Conservation (phyloP, 1,139 yeast species). For the Sugiyamaella pinicola region DNA sequence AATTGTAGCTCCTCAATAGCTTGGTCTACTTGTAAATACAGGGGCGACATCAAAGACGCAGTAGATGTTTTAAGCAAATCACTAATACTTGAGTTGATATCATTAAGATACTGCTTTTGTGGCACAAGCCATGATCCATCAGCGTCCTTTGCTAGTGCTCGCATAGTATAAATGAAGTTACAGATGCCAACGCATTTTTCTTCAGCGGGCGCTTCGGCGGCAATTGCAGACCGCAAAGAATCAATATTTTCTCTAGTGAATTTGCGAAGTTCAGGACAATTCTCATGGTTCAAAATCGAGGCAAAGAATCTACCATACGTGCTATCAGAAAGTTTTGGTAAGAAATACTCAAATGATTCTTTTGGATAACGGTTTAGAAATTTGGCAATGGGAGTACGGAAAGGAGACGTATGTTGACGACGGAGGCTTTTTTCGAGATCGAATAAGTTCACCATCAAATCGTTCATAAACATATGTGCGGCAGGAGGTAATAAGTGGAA, state of each 20-base stretch:
- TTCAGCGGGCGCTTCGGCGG: conserved; percentile 54
- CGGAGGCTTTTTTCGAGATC: conserved; percentile 81
- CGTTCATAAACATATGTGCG: conserved; percentile 90
- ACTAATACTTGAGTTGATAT: conserved; percentile 48
- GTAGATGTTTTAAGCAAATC: conserved; percentile 51
- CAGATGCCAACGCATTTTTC: conserved; percentile 65
- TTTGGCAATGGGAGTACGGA: conserved; percentile 87
- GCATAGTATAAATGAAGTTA: conserved; percentile 67
- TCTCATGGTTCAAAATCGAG: conserved; percentile 60
- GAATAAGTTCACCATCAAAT: conserved; percentile 72
- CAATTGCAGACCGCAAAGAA: conserved; percentile 44
- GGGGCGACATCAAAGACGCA: conserved; percentile 55
- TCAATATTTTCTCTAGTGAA: conserved; percentile 56
- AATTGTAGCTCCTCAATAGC: conserved; percentile 62
- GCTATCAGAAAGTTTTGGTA: conserved; percentile 66
- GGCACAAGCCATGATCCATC: conserved; percentile 65
- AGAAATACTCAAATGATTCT: conserved; percentile 72
- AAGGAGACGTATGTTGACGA: conserved; percentile 85
- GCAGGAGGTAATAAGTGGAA: conserved; percentile 91
- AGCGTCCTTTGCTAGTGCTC: conserved; percentile 50
- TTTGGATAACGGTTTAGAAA: conserved; percentile 81
- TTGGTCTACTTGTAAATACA: conserved; percentile 75
- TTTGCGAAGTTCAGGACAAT: conserved; percentile 59
- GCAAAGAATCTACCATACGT: conserved; percentile 66
- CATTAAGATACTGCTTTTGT: conserved; percentile 54